Evolutionary conservation across 805 yeast species (phyloP), one percentile per base, ranked within the genome.

Genomic region (Wickerhamomyces sydowiorum): DNA sequence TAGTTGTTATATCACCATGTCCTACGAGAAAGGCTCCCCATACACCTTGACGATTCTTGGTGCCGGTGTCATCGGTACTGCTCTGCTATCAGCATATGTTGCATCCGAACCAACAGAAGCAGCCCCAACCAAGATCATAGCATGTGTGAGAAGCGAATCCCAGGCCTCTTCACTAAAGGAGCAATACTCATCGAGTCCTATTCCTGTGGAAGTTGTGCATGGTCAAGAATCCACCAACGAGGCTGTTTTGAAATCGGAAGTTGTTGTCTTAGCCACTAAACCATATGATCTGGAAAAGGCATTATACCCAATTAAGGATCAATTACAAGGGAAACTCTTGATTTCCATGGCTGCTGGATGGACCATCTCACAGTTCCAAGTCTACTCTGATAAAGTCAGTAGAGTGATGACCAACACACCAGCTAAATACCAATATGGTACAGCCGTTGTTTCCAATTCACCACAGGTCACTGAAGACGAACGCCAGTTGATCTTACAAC

Each of bases 331-430:
- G 30, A 73, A 82, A 44, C 64, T 88, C 46, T 60, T 91, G 22
- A 81, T 91, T 43, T 86, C 96, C 4, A 67, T 93, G 47, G 78
- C 89, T 52, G 98, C 99, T 3, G 99, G 99, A 13, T 85, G 88
- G 76, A 86, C 96, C 15, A 80, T 90, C 47, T 79, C 70, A 17
- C 86, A 85, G 59, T 71, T 89, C 51, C 48, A 60, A 17, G 55
- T 60, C 1, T 74, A 78, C 53, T 69, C 86, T 9, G 45, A 59
- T 39, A 67, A 71, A 44, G 80, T 91, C 25, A 86, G 95, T 19
- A 76, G 96, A 48, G 95, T 95, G n/a, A 90, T 95, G 96, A 91
- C 99, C 36, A 93, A 91, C 66, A 93, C 99, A 0, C 97, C 99
- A 3, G 95, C 96, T 17, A 82, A 82, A 61, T 86, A 76, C 61